Evolutionary conservation across 2,329 filamentous ascomycete genomes (phyloP).

Genomic region (Colletotrichum echinochloae): DNA sequence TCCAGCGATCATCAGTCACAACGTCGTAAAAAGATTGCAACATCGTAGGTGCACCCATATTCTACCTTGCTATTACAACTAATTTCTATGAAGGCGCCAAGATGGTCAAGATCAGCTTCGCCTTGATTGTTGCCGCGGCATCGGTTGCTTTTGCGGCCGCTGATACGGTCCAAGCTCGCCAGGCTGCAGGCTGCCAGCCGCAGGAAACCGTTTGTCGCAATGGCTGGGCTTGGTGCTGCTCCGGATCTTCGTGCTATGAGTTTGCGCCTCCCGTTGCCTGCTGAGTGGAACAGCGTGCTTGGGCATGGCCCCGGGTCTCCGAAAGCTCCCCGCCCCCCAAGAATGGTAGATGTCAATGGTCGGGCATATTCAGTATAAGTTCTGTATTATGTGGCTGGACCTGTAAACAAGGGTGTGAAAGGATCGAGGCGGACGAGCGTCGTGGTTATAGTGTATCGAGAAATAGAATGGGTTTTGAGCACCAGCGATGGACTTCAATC

Average conservation of each 20-base stretch:
- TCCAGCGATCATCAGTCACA: too few species aligned
- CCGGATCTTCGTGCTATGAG: slow-evolving; percentile 8
- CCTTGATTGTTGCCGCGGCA: not conserved
- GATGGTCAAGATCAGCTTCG: slow-evolving; percentile 12
- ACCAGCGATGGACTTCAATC: not conserved
- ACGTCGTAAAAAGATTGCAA: too few species aligned
- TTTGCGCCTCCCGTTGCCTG: slow-evolving; percentile 26
- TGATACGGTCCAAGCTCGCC: not conserved
- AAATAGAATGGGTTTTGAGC: not conserved
- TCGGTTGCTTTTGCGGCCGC: slow-evolving; percentile 5
- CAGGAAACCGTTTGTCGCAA: slow-evolving; percentile 20
- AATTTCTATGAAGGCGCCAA: not conserved
- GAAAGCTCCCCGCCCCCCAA: not conserved
- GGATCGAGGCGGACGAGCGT: not conserved
- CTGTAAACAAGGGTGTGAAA: fast-evolving
- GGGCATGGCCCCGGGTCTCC: not conserved
- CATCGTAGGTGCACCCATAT: too few species aligned
- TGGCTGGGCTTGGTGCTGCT: slow-evolving; percentile 32
- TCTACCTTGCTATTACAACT: not conserved
- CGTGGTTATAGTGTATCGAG: not conserved
- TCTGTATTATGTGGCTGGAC: too few species aligned
- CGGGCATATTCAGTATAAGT: not conserved
- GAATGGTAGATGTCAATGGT: not conserved
- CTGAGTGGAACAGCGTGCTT: not conserved
- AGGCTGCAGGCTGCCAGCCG: slow-evolving; percentile 26